These are phyloP conservation scores for Mycena albidolilacea DNA, from an alignment of 768 basidiomycete genomes.

Conservation along the genomic window DNA sequence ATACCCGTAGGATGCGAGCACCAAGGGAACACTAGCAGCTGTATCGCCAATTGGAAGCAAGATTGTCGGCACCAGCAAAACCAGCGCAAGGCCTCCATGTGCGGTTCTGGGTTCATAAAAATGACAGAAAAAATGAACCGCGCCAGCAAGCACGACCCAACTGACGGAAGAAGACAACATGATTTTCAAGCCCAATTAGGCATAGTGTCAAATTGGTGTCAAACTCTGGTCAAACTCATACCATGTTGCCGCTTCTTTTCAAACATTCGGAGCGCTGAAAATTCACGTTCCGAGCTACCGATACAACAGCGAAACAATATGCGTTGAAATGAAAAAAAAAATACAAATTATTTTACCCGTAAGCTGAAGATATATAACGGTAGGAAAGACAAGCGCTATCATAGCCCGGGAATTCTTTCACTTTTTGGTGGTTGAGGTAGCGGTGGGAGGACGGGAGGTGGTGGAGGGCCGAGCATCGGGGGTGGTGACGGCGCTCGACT, in stretches of 20 bases:
- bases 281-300: no score
- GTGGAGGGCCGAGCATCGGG: slow-evolving; percentile 34
- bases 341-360: slow-evolving; percentile 13
- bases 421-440: slow-evolving; percentile 31
- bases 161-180: no score
- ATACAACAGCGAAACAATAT: background rate
- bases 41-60: background rate
- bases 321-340: background rate
- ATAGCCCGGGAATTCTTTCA: slow-evolving; percentile 35
- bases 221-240: no score
- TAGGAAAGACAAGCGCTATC: slow-evolving; percentile 7
- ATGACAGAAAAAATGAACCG: background rate
- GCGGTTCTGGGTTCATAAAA: background rate
- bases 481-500: slow-evolving; percentile 30
- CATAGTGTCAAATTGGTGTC: no score
- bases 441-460: slow-evolving; percentile 31
- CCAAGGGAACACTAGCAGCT: no score
- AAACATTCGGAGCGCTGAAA: no score
- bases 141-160: background rate
- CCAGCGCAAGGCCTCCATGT: background rate
- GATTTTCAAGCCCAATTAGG: no score
- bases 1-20: slow-evolving; percentile 5
- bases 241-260: no score
- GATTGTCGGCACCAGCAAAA: background rate
- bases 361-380: slow-evolving; percentile 2